phyloP scores from a whole-genome alignment of 2,329 filamentous ascomycete species.

The Sporothrix pallida region DNA sequence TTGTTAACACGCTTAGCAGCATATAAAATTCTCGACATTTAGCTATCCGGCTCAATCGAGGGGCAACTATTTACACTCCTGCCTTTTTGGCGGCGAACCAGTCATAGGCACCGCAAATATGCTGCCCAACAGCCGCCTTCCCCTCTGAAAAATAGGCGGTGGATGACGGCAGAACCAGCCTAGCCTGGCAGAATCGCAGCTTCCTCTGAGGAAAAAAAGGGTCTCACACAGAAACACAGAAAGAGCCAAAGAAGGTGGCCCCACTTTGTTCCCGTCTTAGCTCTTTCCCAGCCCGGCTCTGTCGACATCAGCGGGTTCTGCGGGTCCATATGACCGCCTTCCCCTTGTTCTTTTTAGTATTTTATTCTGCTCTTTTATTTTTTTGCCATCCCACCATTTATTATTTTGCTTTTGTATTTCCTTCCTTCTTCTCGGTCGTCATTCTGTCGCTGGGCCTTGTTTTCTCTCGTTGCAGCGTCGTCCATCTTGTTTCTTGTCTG shows the following conservation, averaged over 20 bases:
- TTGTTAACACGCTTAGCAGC: constrained; percentile 13
- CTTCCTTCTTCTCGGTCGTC: background rate
- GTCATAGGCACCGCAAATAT: background rate
- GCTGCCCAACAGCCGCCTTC: background rate
- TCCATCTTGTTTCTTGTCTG: background rate
- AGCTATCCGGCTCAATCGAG: constrained; percentile 14
- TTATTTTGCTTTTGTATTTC: constrained; percentile 21
- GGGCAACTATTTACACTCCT: background rate
- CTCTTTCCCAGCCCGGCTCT: constrained; percentile 24
- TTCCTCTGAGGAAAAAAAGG: constrained; percentile 11
- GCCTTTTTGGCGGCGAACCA: background rate
- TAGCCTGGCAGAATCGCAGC: background rate
- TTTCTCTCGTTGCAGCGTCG: no score
- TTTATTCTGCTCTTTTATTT: constrained; percentile 11
- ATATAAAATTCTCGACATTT: constrained; percentile 26
- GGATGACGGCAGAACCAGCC: background rate
- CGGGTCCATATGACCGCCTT: constrained; percentile 26
- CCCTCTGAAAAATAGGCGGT: constrained; percentile 6
- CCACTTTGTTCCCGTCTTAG: constrained; percentile 32
- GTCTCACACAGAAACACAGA: background rate
- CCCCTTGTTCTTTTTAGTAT: constrained; percentile 24
- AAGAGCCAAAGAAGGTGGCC: constrained; percentile 16
- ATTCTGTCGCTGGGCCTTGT: background rate
- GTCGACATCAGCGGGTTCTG: constrained; percentile 19
- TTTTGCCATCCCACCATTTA: constrained; percentile 25